Base-by-base conservation (phyloP, 768 basidiomycete species). In the Russula earlei region DNA sequence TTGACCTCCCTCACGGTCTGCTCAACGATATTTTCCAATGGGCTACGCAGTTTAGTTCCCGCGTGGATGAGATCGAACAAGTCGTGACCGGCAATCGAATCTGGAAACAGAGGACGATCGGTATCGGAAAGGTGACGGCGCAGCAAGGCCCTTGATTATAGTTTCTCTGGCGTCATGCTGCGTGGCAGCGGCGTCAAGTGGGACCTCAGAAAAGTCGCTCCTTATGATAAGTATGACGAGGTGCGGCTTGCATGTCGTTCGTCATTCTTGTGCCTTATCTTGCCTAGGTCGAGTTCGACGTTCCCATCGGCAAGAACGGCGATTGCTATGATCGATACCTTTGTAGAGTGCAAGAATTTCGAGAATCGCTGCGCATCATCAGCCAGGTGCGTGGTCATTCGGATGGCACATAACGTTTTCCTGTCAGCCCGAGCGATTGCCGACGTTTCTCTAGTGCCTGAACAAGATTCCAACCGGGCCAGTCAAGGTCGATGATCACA, bases 301-400 rank as follows among this genome's bases (percentile, higher is more conserved):
- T 99, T 49, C 95, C 95, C n/a, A 84, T 98, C 31, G 95, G 95
- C 55, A 85, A 83, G 77, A 91, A 93, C 61, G 95, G 95, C 37
- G 95, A 99, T 68, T 98, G 94, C 74, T 99, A 94, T 67, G 93
- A 97, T 72, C 87, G 95, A 43, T 98, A 98, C 71, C 76, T 97
- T 40, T 97, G 94, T 70, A 87, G 95, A 72, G 89, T 98, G 8
- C 94, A 99, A 69, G 95, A 99, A 71, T 95, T 98, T 87, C 79
- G 95, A 64, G 94, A 99, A 75, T 88, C 85, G 54, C 72, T 99
- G 63, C 77, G 81, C 25, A 99, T 99, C 69, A 84, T 99, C 65
- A 74, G 77, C 62, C 91, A 87, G 71, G 84, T 79, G 31, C 20
- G 74, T 67, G 29, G n/a, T 31, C 36, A 17, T 37, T 17, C 47